Percentiles rank a stretch among this genome's conserved stretches.
phyloP scores from a whole-genome alignment of 2,329 filamentous ascomycete genomes.

The Pseudogymnoascus sp. region DNA sequence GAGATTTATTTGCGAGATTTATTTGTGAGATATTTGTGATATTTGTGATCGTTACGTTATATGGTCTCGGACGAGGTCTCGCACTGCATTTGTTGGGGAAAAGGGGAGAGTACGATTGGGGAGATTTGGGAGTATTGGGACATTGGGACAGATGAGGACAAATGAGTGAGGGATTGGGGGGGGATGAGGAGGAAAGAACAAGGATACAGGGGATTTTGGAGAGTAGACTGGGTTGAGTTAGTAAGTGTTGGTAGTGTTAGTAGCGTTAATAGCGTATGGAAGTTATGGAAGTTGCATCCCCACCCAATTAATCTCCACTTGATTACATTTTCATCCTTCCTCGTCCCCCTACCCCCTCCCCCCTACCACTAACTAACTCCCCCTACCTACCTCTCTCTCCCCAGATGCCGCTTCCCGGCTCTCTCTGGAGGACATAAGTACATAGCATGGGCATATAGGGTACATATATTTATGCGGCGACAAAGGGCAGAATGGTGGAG shows the following conservation, averaged over 20 bases:
- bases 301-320: constrained; percentile 1
- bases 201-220: background rate
- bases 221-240: background rate
- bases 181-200: background rate
- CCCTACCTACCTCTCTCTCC: background rate
- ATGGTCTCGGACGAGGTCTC: background rate
- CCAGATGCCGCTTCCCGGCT: background rate
- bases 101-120: background rate
- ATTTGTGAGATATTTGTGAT: background rate
- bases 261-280: background rate
- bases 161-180: background rate
- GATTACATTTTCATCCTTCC: background rate
- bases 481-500: background rate
- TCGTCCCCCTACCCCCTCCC: background rate
- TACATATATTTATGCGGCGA: background rate
- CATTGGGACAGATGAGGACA: background rate
- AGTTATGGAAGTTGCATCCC: background rate
- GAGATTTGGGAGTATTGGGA: too few species aligned
- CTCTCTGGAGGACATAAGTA: background rate
- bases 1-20: background rate
- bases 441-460: background rate
- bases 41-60: background rate
- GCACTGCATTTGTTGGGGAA: background rate
- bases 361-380: background rate
- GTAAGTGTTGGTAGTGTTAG: too few species aligned